Evolutionary conservation across 106 monocot species (phyloP).

Genomic region (Triglochin maritima): DNA sequence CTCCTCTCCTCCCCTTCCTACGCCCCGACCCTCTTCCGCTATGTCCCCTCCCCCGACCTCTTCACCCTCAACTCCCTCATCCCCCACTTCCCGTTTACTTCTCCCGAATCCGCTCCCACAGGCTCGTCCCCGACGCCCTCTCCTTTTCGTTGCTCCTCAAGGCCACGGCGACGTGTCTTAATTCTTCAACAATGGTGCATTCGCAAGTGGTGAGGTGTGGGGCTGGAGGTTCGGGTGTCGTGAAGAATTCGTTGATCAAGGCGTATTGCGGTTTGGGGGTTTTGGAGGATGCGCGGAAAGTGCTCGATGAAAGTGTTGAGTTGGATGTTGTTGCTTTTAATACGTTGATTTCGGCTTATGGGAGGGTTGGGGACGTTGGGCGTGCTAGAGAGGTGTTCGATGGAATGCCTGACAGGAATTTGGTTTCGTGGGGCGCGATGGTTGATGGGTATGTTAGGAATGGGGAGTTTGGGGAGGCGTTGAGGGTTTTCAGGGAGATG

Average conservation of each 20-base stretch:
- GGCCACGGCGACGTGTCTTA: background rate
- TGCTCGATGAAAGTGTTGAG: constrained; percentile 24
- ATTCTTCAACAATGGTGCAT: constrained; percentile 20
- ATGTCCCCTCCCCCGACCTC: constrained; percentile 31
- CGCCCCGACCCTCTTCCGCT: constrained; percentile 20
- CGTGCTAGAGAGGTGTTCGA: constrained; percentile 35
- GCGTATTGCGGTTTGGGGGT: constrained; percentile 41
- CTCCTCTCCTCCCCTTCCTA: constrained; percentile 20
- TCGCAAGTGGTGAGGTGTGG: constrained; percentile 50
- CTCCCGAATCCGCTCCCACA: constrained; percentile 34
- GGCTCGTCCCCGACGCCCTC: constrained; percentile 28
- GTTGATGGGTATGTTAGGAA: constrained; percentile 39
- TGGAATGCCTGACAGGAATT: constrained; percentile 36
- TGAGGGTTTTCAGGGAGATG: constrained; percentile 32
- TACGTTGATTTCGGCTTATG: constrained; percentile 37
- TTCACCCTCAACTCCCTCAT: constrained; percentile 61
- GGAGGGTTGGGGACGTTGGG: constrained; percentile 25
- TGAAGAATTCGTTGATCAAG: constrained; percentile 44
- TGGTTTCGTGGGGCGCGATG: constrained; percentile 76
- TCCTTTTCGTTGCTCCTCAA: constrained; percentile 31
- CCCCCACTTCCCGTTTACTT: constrained; percentile 29
- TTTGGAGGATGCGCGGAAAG: constrained; percentile 17
- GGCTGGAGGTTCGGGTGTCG: constrained; percentile 20
- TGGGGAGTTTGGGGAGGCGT: constrained; percentile 33
- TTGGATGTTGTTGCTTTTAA: constrained; percentile 50